These are phyloP conservation scores for Lichenothelia convexa DNA, from an alignment of 495 filamentous ascomycete species.

Conservation along the genomic window DNA sequence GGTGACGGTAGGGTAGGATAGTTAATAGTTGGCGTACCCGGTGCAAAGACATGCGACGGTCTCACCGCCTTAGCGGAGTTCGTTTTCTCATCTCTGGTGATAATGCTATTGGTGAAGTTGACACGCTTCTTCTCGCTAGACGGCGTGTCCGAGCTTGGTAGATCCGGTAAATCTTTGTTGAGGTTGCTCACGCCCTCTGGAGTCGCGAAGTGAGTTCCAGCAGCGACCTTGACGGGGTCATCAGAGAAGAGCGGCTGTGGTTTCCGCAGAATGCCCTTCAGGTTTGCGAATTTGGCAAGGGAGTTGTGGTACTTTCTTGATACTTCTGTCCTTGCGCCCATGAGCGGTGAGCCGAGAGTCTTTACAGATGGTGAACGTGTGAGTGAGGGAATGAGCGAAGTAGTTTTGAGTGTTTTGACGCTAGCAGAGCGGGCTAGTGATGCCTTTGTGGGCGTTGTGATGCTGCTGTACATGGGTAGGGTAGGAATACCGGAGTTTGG, in stretches of 20 bases:
- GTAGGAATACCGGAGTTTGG: slow-evolving; percentile 19
- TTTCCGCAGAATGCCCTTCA: slow-evolving; percentile 45
- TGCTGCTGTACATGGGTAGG: slow-evolving; percentile 27
- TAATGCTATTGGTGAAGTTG: slow-evolving; percentile 36
- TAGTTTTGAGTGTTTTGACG: slow-evolving; percentile 35
- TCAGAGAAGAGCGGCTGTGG: slow-evolving; percentile 42
- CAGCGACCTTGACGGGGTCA: slow-evolving; percentile 40
- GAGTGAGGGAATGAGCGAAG: slow-evolving; percentile 23
- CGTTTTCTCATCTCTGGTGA: slow-evolving; percentile 23
- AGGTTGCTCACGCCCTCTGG: slow-evolving; percentile 25
- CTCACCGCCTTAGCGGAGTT: slow-evolving; percentile 3
- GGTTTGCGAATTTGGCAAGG: slow-evolving; percentile 15
- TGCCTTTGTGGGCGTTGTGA: slow-evolving; percentile 68
- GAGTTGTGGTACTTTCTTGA: slow-evolving; percentile 7
- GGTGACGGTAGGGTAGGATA: slow-evolving; percentile 13
- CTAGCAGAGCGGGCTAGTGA: slow-evolving; percentile 47
- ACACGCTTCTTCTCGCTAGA: slow-evolving; percentile 33
- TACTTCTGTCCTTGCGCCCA: background rate
- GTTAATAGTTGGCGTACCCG: slow-evolving; percentile 1
- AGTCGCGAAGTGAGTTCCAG: slow-evolving; percentile 38
- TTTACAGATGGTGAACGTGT: slow-evolving; percentile 11
- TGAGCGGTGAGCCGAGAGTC: background rate
- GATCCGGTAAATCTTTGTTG: slow-evolving; percentile 18
- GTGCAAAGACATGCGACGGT: slow-evolving; percentile 3
- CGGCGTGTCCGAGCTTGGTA: slow-evolving; percentile 11